A percentile compares a stretch with the other conserved stretches of the same genome.
phyloP scores from a whole-genome alignment of 2,329 filamentous ascomycete species.

The Leptoxyphium fumago region DNA sequence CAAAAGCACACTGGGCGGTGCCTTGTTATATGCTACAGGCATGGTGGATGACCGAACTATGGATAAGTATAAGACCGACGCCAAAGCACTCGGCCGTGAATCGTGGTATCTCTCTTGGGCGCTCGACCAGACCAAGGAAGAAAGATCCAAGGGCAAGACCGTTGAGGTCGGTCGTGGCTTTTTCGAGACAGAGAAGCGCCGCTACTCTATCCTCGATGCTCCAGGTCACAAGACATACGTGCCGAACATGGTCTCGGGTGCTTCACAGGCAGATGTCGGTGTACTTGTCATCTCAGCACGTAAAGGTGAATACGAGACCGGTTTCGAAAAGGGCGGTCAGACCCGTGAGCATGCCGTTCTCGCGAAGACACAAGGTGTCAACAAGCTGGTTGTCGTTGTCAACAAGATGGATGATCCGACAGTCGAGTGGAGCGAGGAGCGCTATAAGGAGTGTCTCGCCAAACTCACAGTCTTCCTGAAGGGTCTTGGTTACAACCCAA shows the following conservation, averaged over 20 bases:
- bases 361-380: slow-evolving; percentile 95
- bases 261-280: slow-evolving; percentile 74
- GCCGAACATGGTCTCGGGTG: slow-evolving; percentile 80
- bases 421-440: slow-evolving; percentile 86
- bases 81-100: slow-evolving; percentile 89
- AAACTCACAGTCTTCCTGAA: slow-evolving; percentile 84
- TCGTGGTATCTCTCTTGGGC: slow-evolving; percentile 99
- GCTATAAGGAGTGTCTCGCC: slow-evolving; percentile 82
- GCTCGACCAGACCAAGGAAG: slow-evolving; percentile 91
- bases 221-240: slow-evolving; percentile 98
- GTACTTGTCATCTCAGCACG: slow-evolving; percentile 91
- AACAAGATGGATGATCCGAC: slow-evolving; percentile 99
- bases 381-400: slow-evolving; percentile 85
- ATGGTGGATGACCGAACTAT: slow-evolving; percentile 99
- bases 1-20: slow-evolving; percentile 90
- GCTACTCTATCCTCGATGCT: slow-evolving; percentile 93
- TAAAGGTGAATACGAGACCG: slow-evolving; percentile 97
- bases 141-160: slow-evolving; percentile 91
- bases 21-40: slow-evolving; percentile 81
- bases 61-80: slow-evolving; percentile 95
- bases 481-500: slow-evolving; percentile 83
- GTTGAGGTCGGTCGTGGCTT: slow-evolving; percentile 92
- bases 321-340: slow-evolving; percentile 92
- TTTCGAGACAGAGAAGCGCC: slow-evolving; percentile 91
- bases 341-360: slow-evolving; percentile 96